These are phyloP conservation scores for Metrosideros polymorpha DNA, from an alignment of 441 rosid species.

Conservation along the genomic window DNA sequence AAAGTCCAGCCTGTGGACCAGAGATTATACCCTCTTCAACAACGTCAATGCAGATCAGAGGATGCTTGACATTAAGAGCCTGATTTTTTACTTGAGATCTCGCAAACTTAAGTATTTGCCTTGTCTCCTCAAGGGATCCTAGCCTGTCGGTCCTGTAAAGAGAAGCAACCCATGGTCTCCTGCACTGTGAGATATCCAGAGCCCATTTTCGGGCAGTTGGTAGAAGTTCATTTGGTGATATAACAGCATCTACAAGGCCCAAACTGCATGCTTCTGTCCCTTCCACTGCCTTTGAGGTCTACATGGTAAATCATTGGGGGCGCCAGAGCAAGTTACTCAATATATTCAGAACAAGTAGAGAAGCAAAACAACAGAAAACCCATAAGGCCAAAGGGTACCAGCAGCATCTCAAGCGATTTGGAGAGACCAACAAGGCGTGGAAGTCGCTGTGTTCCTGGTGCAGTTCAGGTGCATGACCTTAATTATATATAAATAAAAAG, in stretches of 20 bases:
- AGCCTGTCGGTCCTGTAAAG: slow-evolving; percentile 18
- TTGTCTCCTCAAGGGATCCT: slow-evolving; percentile 17
- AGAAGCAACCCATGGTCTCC: slow-evolving; percentile 19
- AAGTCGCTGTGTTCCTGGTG: slow-evolving; percentile 9
- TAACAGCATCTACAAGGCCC: slow-evolving; percentile 16
- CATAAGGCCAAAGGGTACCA: neutral
- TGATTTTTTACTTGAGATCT: slow-evolving; percentile 5
- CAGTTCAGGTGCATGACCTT: neutral
- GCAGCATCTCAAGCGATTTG: slow-evolving; percentile 9
- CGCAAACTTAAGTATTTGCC: slow-evolving; percentile 9
- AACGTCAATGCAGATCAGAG: slow-evolving; percentile 16
- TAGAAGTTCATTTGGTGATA: slow-evolving; percentile 4
- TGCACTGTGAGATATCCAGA: slow-evolving; percentile 9
- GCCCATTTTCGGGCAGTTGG: slow-evolving; percentile 17
- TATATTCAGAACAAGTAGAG: neutral
- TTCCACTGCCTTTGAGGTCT: slow-evolving; percentile 17
- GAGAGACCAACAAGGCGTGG: slow-evolving; percentile 12
- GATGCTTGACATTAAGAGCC: slow-evolving; percentile 20
- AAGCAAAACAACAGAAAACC: neutral
- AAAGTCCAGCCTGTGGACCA: slow-evolving; percentile 10
- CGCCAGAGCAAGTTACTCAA: neutral
- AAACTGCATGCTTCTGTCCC: slow-evolving; percentile 6
- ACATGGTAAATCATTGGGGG: neutral
- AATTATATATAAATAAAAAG: neutral
- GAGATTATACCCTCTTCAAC: slow-evolving; percentile 19